Conservation (phyloP, 805 yeast species). For the Lachancea sp. region DNA sequence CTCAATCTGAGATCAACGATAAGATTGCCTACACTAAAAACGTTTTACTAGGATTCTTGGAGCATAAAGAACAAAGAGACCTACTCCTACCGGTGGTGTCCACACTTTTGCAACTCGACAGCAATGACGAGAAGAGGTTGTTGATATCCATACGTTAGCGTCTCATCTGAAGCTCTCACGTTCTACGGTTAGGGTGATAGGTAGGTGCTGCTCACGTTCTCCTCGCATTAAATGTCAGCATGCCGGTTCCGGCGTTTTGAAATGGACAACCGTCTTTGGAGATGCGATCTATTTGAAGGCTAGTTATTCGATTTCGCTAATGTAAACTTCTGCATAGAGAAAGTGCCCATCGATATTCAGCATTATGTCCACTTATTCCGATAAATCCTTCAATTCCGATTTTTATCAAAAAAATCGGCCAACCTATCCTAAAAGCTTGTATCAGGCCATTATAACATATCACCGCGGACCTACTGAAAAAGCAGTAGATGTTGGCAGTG, state of each 20-base stretch:
- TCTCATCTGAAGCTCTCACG: not conserved
- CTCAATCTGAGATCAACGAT: slow-evolving; percentile 29
- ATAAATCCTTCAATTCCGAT: slow-evolving; percentile 3
- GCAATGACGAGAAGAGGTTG: slow-evolving; percentile 70
- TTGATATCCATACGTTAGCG: slow-evolving; percentile 40
- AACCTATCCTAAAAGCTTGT: slow-evolving; percentile 51
- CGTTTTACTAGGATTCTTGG: slow-evolving; percentile 84
- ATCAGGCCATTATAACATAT: slow-evolving; percentile 36
- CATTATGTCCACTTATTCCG: slow-evolving; percentile 8
- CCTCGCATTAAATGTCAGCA: too few species aligned
- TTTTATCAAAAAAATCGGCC: slow-evolving; percentile 10
- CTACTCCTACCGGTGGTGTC: slow-evolving; percentile 82
- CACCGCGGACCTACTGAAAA: slow-evolving; percentile 32
- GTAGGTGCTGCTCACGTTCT: too few species aligned
- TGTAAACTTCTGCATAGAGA: too few species aligned
- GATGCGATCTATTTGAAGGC: too few species aligned
- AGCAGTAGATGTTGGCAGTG: slow-evolving; percentile 63
- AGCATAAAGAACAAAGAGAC: slow-evolving; percentile 85
- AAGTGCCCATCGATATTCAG: too few species aligned
- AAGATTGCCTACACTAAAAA: slow-evolving; percentile 79
- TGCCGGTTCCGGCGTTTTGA: not conserved
- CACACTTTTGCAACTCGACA: slow-evolving; percentile 60
- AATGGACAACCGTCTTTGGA: not conserved
- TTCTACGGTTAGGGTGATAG: not conserved
- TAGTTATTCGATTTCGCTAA: too few species aligned